Evolutionary conservation across 345 rosid genomes (phyloP), one percentile per base, ranked within the genome.

Genomic region (Corchorus olitorius): DNA sequence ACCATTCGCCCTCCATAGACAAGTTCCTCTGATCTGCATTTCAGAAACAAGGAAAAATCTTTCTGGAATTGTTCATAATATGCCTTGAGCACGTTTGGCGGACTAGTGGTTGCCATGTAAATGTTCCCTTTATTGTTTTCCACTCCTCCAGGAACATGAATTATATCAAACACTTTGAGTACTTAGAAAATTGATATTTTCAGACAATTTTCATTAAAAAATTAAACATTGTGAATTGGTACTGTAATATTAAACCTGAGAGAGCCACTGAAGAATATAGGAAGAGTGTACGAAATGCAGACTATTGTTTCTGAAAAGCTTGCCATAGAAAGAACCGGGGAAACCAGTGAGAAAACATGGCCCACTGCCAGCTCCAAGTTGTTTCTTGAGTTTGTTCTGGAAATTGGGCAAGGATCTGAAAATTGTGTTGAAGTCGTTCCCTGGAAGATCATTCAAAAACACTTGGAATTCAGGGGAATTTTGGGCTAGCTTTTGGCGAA

Each of bases 231-330:
- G 33, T 4, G 4, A 4, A 53, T 3, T 39, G 5, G 6, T n/a
- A n/a, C 43, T 39, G 6, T 39, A 27, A 39, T 39, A 9, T 11
- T 22, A 46, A 1, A 84, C 90, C 87, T 80, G 81, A 46, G 91
- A 88, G 4, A 88, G 83, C 93, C 93, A 90, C 15, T 62, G 74
- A 71, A 89, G 87, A 60, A 88, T 82, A 41, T 86, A 87, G 11
- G 88, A 83, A 19, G 87, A 87, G 73, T 87, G 88, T 33, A 86
- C 66, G 34, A 86, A 84, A 16, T 89, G 79, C 13, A 89, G 70
- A 48, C 81, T 80, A 4, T 63, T 76, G 27, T 35, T 8, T 1
- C 76, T 79, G 67, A 89, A 89, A 72, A 89, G 88, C 81, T 88
- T 79, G 55, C 76, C 76, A 8, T 84, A 85, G 85, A 89, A 87